Conservation (phyloP, 306 rosid species). For the Comarum palustre region DNA sequence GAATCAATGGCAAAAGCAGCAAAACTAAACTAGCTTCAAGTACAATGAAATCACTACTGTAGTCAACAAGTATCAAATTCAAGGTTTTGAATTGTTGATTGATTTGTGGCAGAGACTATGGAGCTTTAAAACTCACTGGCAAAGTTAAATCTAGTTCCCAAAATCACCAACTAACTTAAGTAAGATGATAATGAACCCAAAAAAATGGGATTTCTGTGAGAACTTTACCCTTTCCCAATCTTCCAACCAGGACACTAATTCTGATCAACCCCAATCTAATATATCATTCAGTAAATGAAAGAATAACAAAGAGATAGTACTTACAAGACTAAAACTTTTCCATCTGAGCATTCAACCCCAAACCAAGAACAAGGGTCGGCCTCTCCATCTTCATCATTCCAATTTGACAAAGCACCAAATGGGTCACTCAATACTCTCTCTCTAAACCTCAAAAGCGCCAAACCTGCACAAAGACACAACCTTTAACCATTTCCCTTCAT, state of each 20-base stretch:
- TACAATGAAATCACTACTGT: background rate
- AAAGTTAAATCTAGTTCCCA: background rate
- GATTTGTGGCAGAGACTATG: background rate
- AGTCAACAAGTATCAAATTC: background rate
- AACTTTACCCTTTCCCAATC: background rate
- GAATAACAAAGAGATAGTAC: conserved; percentile 32
- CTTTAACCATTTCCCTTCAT: conserved; percentile 15
- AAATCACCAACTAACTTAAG: background rate
- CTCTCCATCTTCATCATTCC: conserved; percentile 60
- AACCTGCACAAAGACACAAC: conserved; percentile 51
- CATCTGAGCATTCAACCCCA: conserved; percentile 80
- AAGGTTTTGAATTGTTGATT: background rate
- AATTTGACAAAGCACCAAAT: conserved; percentile 62
- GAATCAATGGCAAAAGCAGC: conserved; percentile 1
- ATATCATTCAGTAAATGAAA: background rate
- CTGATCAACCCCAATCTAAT: background rate
- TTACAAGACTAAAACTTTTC: conserved; percentile 67
- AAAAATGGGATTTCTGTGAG: background rate
- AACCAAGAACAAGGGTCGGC: conserved; percentile 68
- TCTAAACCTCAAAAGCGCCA: conserved; percentile 70
- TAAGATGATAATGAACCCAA: background rate
- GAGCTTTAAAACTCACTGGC: background rate
- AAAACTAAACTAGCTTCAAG: background rate
- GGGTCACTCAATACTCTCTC: conserved; percentile 68
- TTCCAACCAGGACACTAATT: background rate